These are phyloP conservation scores for Persicaria maculosa DNA, from an alignment of 148 eudicot genomes.

Conservation along the genomic window DNA sequence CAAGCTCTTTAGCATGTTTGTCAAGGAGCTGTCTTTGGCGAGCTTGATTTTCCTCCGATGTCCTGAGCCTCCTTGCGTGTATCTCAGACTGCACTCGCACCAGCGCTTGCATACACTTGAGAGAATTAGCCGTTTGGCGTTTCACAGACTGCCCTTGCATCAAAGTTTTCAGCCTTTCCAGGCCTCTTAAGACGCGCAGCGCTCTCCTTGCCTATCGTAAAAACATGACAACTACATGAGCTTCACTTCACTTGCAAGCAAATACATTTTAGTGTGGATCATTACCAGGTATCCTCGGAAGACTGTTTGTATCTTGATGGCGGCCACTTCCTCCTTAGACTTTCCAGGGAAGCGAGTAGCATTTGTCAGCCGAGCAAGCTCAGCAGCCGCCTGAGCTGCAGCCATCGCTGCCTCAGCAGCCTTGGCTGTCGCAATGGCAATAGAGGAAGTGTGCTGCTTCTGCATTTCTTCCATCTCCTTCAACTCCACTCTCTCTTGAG, in stretches of 20 bases:
- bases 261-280: neutral
- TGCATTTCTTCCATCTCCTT: constrained; percentile 35
- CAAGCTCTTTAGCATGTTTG: constrained; percentile 64
- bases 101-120: constrained; percentile 78
- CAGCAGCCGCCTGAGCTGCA: constrained; percentile 7
- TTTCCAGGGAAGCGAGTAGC: neutral
- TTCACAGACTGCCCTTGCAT: constrained; percentile 59
- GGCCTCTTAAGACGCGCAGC: constrained; percentile 63
- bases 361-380: neutral
- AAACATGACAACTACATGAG: neutral
- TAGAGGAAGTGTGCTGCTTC: constrained; percentile 37
- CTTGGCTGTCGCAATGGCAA: constrained; percentile 32
- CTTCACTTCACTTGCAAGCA: neutral
- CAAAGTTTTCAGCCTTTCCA: constrained; percentile 55
- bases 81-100: constrained; percentile 76
- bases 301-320: constrained; percentile 1
- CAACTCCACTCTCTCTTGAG: constrained; percentile 24
- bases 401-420: constrained; percentile 30
- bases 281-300: constrained; percentile 12
- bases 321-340: neutral
- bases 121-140: constrained; percentile 64
- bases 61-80: constrained; percentile 58
- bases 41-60: constrained; percentile 76
- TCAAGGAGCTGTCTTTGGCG: constrained; percentile 64
- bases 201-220: constrained; percentile 64